Conservation (phyloP, 2,329 filamentous ascomycete genomes). For the Arthrobotrys sphaeroides region DNA sequence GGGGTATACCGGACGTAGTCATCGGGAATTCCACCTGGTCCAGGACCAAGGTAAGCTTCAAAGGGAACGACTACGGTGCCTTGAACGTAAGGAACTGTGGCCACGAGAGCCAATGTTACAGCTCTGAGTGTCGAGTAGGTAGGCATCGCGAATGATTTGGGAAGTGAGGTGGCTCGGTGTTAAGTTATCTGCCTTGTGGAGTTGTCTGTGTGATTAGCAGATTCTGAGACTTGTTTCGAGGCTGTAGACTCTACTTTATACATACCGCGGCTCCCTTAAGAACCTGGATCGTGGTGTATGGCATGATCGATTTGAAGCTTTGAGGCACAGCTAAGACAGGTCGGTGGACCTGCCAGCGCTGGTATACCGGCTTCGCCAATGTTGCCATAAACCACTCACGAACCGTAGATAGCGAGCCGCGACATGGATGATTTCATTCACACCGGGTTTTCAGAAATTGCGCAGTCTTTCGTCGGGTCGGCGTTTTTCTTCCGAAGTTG, state of each 20-base stretch:
- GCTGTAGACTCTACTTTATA: neutral
- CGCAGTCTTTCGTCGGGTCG: neutral
- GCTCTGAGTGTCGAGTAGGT: slow-evolving; percentile 3
- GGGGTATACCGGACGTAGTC: slow-evolving; percentile 4
- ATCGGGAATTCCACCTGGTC: slow-evolving; percentile 1
- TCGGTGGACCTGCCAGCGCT: too few relatives aligned
- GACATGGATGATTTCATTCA: neutral
- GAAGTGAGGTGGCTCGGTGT: too few relatives aligned
- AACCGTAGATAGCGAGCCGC: neutral
- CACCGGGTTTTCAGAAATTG: neutral
- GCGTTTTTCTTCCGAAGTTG: neutral
- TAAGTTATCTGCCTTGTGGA: too few relatives aligned
- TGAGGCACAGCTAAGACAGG: too few relatives aligned
- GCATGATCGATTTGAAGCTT: too few relatives aligned
- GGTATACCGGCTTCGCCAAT: too few relatives aligned
- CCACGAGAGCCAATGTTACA: neutral
- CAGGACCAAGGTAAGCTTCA: neutral
- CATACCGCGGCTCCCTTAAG: too few relatives aligned
- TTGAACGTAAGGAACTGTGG: neutral
- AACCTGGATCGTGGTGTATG: too few relatives aligned
- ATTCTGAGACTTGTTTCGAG: too few relatives aligned
- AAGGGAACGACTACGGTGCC: slow-evolving; percentile 11
- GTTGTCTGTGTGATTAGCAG: too few relatives aligned
- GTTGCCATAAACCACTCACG: too few relatives aligned
- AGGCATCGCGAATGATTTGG: slow-evolving; percentile 1